Percentiles rank a stretch among this genome's conserved stretches.
These are phyloP conservation scores for Penicillium freii DNA, from an alignment of 2,329 filamentous ascomycete genomes.

Conservation along the genomic window DNA sequence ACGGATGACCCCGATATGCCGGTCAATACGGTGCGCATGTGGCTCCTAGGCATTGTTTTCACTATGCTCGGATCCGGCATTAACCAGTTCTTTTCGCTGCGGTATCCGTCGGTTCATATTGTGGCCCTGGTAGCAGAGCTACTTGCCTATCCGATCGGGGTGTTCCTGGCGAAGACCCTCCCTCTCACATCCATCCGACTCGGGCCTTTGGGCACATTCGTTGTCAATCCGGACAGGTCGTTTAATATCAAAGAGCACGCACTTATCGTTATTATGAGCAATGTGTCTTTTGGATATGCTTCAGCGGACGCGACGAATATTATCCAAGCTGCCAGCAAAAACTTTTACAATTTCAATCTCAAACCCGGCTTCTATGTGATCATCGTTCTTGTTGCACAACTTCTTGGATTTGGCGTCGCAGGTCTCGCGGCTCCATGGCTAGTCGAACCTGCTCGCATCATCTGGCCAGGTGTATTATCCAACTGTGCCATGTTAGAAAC, in stretches of 20 bases:
- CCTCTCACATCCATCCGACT: conserved; percentile 35
- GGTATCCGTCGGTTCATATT: conserved; percentile 49
- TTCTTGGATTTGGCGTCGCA: conserved; percentile 43
- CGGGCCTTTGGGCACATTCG: conserved; percentile 21
- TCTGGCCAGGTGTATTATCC: conserved; percentile 42
- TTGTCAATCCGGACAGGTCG: conserved; percentile 43
- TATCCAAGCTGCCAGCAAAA: conserved; percentile 41
- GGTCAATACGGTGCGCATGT: conserved; percentile 38
- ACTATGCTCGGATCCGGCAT: conserved; percentile 48
- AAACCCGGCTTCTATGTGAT: conserved; percentile 41
- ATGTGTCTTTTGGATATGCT: conserved; percentile 50
- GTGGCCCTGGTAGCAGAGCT: conserved; percentile 49
- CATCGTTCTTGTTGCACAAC: conserved; percentile 40
- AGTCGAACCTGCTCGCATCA: conserved; percentile 40
- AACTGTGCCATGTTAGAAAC: conserved; percentile 41
- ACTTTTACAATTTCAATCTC: conserved; percentile 44
- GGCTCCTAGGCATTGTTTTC: conserved; percentile 45
- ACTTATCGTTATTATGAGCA: conserved; percentile 50
- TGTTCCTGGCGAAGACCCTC: conserved; percentile 40
- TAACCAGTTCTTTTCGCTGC: conserved; percentile 49
- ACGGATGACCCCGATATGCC: conserved; percentile 30
- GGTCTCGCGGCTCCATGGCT: conserved; percentile 40
- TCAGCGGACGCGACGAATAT: conserved; percentile 49
- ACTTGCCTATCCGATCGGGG: conserved; percentile 46
- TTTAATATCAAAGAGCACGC: conserved; percentile 52